phyloP scores from a whole-genome alignment of 768 basidiomycete genomes.

The Daedalea quercina region DNA sequence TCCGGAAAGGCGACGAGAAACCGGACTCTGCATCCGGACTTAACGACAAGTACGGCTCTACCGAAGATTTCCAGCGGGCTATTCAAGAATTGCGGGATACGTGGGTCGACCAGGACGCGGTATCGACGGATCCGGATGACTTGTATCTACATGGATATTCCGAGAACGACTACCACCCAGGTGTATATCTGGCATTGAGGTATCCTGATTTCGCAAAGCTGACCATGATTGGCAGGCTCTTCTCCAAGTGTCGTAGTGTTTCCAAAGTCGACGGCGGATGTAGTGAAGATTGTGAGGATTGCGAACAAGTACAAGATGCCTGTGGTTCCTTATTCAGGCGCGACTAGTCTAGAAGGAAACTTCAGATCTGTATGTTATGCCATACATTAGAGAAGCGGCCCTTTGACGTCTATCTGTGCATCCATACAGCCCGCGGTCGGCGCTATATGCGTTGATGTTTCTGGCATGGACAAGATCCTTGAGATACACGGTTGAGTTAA shows the following conservation, averaged over 20 bases:
- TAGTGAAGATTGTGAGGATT: constrained; percentile 72
- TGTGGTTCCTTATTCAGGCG: constrained; percentile 78
- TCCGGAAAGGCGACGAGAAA: too few relatives aligned
- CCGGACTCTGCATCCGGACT: neutral
- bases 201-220: neutral
- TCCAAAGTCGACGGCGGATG: constrained; percentile 69
- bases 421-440: constrained; percentile 24
- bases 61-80: constrained; percentile 39
- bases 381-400: too few relatives aligned
- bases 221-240: constrained; percentile 2
- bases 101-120: constrained; percentile 38
- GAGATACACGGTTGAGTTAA: constrained; percentile 38
- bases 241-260: constrained; percentile 40
- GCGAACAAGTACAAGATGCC: constrained; percentile 71
- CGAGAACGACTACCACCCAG: constrained; percentile 60
- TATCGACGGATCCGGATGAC: constrained; percentile 46
- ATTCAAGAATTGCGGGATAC: constrained; percentile 43
- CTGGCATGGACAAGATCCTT: constrained; percentile 60
- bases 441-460: constrained; percentile 60
- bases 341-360: constrained; percentile 85
- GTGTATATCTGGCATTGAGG: constrained; percentile 9
- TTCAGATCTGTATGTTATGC: constrained; percentile 53
- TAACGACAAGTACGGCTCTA: constrained; percentile 36
- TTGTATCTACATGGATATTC: constrained; percentile 58
- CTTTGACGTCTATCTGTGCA: too few relatives aligned